phyloP scores from a whole-genome alignment of 352 stramenopile species.

The Globisporangium camurandrum region DNA sequence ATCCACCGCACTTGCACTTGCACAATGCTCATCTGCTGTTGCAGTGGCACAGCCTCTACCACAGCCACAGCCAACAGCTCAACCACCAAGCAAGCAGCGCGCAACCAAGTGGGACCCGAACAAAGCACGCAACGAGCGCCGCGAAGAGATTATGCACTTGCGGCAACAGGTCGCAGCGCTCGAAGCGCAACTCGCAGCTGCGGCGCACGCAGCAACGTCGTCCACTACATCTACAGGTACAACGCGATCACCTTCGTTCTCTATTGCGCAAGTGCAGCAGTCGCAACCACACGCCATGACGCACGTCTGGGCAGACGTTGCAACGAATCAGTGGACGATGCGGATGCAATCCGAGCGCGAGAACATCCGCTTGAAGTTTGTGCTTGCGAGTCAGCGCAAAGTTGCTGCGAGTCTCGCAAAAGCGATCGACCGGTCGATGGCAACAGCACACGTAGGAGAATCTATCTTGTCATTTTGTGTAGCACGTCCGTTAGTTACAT shows the following conservation, averaged over 20 bases:
- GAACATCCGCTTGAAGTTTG: conserved; percentile 40
- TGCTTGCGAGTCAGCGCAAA: conserved; percentile 44
- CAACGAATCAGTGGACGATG: not conserved
- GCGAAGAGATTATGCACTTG: conserved; percentile 24
- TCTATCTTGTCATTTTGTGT: too few species aligned
- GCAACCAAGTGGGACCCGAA: conserved; percentile 4
- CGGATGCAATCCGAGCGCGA: conserved; percentile 22
- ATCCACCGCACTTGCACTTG: not conserved
- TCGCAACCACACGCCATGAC: not conserved
- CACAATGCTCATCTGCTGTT: not conserved
- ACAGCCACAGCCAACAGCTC: too few species aligned
- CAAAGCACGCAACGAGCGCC: conserved; percentile 14
- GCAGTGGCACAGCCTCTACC: too few species aligned
- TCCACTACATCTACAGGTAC: not conserved
- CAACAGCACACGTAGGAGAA: conserved; percentile 20
- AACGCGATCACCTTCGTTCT: too few species aligned
- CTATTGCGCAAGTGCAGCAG: not conserved
- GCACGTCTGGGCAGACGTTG: conserved; percentile 7
- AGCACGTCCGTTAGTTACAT: too few species aligned
- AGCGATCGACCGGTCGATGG: conserved; percentile 31
- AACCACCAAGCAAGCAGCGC: not conserved
- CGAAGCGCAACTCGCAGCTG: conserved; percentile 10
- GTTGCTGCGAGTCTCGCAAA: conserved; percentile 31
- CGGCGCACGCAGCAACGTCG: not conserved
- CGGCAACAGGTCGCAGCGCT: conserved; percentile 16